These are phyloP conservation scores for Parmelia sp. DNA, from an alignment of 495 filamentous ascomycete genomes.

Conservation along the genomic window DNA sequence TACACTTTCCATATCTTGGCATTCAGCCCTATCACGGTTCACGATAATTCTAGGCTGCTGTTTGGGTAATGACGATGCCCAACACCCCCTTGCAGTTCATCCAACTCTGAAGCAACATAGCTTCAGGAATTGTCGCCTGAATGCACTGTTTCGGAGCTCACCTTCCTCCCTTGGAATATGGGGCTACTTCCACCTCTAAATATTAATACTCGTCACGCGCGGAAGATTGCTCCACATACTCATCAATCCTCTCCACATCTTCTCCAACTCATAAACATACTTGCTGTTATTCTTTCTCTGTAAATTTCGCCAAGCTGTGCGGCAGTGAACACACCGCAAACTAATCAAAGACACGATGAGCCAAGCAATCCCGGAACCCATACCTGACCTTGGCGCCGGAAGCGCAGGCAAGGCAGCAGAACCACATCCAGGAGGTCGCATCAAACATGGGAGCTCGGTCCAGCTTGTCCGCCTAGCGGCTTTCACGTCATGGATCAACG, in stretches of 20 bases:
- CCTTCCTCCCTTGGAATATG: background rate
- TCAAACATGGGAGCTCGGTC: constrained; percentile 60
- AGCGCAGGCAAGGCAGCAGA: constrained; percentile 31
- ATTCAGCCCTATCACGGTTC: background rate
- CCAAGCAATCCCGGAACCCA: constrained; percentile 20
- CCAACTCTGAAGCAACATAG: background rate
- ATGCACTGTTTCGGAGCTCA: background rate
- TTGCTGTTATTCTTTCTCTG: background rate
- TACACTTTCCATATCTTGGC: background rate
- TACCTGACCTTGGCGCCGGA: constrained; percentile 27
- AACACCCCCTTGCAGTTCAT: background rate
- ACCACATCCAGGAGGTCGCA: constrained; percentile 56
- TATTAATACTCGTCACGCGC: background rate
- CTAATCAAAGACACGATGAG: background rate
- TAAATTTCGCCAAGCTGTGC: no score
- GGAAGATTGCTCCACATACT: background rate
- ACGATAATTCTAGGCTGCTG: background rate
- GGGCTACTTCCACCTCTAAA: background rate
- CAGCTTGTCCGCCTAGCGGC: constrained; percentile 60
- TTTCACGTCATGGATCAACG: constrained; percentile 59
- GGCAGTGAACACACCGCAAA: background rate
- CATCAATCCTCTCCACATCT: background rate
- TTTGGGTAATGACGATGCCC: background rate
- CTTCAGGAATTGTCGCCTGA: background rate
- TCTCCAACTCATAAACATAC: background rate